phyloP scores from a whole-genome alignment of 768 basidiomycete genomes.

The Trametes cingulata region DNA sequence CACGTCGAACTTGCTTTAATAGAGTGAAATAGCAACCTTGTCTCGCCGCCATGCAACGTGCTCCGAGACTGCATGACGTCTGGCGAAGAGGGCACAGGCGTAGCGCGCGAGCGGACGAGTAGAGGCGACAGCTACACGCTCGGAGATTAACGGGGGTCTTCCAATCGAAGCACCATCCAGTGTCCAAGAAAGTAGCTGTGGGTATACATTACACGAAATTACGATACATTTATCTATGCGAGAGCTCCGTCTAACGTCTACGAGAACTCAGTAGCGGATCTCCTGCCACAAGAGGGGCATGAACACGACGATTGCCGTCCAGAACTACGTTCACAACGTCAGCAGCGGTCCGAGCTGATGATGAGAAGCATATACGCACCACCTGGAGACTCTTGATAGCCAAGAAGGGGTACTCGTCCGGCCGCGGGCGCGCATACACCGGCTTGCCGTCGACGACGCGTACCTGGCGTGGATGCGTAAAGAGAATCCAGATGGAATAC shows the following conservation, averaged over 20 bases:
- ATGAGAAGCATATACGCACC: conserved; percentile 39
- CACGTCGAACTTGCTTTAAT: too few species aligned
- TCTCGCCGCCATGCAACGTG: too few species aligned
- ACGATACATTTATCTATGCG: conserved; percentile 9
- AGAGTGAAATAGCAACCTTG: too few species aligned
- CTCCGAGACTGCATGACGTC: background rate
- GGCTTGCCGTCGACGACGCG: conserved; percentile 41
- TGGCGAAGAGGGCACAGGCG: background rate
- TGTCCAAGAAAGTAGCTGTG: background rate
- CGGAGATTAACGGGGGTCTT: too few species aligned
- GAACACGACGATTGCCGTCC: conserved; percentile 6
- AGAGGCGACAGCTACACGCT: too few species aligned
- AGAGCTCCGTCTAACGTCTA: background rate
- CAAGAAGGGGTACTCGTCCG: conserved; percentile 71
- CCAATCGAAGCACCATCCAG: too few species aligned
- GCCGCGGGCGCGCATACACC: conserved; percentile 41
- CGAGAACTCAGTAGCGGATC: background rate
- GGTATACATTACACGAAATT: conserved; percentile 16
- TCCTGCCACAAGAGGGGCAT: conserved; percentile 8
- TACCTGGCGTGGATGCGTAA: conserved; percentile 57
- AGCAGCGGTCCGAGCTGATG: background rate
- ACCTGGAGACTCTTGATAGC: conserved; percentile 62
- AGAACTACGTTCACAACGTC: background rate
- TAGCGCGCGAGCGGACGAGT: background rate
- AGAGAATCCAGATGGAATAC: conserved; percentile 90